A percentile compares a stretch with the other conserved stretches of the same genome.
phyloP scores from a whole-genome alignment of 345 rosid genomes.

The Mallotus nudiflorus region DNA sequence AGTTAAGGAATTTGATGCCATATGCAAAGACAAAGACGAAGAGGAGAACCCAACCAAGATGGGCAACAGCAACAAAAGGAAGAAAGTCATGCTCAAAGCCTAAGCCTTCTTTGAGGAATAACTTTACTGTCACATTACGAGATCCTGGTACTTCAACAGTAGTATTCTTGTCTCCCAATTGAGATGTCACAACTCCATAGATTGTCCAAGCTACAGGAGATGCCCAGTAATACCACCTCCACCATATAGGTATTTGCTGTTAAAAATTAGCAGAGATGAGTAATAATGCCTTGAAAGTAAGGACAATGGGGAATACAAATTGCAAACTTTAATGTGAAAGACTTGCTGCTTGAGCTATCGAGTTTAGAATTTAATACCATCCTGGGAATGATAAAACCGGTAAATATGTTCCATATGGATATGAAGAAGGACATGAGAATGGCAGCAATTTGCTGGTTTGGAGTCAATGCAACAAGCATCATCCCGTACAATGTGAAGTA shows the following conservation, averaged over 20 bases:
- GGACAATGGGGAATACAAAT: neutral
- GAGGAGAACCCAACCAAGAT: conserved; percentile 49
- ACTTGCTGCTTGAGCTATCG: too few species aligned
- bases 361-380: conserved; percentile 29
- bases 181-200: conserved; percentile 73
- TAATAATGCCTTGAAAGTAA: neutral
- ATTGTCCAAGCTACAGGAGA: conserved; percentile 79
- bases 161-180: conserved; percentile 54
- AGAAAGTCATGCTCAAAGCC: conserved; percentile 64
- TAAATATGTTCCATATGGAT: conserved; percentile 83
- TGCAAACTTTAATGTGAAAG: neutral
- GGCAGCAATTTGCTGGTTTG: conserved; percentile 67
- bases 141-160: conserved; percentile 45
- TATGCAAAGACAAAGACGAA: conserved; percentile 51
- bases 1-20: conserved; percentile 59
- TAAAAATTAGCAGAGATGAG: neutral
- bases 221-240: conserved; percentile 93
- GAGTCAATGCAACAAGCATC: conserved; percentile 80
- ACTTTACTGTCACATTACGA: conserved; percentile 27
- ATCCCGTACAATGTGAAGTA: conserved; percentile 77
- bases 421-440: conserved; percentile 78
- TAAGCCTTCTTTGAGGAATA: conserved; percentile 42
- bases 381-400: conserved; percentile 75
- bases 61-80: conserved; percentile 57
- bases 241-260: conserved; percentile 85